A percentile compares a stretch with the other conserved stretches of the same genome.
These are phyloP conservation scores for Mycena venus DNA, from an alignment of 768 basidiomycete species.

Conservation along the genomic window DNA sequence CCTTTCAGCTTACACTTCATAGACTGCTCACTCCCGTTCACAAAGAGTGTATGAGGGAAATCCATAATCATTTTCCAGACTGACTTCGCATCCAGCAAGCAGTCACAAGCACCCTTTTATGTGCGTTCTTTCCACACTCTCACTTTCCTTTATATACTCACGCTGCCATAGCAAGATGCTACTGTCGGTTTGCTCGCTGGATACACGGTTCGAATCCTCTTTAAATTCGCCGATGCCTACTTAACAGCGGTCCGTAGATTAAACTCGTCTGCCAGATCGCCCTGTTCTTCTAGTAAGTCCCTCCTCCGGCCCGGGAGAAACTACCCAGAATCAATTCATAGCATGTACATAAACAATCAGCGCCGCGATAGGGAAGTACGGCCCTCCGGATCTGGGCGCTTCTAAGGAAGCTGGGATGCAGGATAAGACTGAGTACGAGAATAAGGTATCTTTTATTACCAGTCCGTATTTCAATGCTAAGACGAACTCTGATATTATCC, in stretches of 20 bases:
- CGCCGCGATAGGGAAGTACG: conserved; percentile 31
- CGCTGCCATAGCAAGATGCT: conserved; percentile 23
- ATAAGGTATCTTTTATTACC: conserved; percentile 30
- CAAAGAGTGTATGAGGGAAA: conserved; percentile 7
- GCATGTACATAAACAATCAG: conserved; percentile 29
- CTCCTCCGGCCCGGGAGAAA: not conserved
- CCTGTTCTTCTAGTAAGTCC: conserved; percentile 30
- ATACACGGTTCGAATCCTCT: conserved; percentile 29
- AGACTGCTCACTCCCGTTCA: not conserved
- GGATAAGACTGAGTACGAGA: conserved; percentile 38
- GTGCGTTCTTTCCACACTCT: not conserved
- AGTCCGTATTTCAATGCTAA: not conserved
- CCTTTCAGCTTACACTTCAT: no score
- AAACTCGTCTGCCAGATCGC: conserved; percentile 34
- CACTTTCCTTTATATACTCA: not conserved
- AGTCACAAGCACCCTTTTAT: conserved; percentile 33
- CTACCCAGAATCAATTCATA: not conserved
- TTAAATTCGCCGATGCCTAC: no score
- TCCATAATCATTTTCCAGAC: not conserved
- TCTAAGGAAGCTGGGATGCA: conserved; percentile 37
- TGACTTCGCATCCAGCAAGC: conserved; percentile 1
- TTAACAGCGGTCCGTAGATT: conserved; percentile 14
- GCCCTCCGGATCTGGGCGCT: conserved; percentile 27
- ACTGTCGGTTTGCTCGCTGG: conserved; percentile 31
- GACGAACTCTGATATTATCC: not conserved